phyloP scores from a whole-genome alignment of 1,284 basidiomycete genomes.

The Boletus smithii region DNA sequence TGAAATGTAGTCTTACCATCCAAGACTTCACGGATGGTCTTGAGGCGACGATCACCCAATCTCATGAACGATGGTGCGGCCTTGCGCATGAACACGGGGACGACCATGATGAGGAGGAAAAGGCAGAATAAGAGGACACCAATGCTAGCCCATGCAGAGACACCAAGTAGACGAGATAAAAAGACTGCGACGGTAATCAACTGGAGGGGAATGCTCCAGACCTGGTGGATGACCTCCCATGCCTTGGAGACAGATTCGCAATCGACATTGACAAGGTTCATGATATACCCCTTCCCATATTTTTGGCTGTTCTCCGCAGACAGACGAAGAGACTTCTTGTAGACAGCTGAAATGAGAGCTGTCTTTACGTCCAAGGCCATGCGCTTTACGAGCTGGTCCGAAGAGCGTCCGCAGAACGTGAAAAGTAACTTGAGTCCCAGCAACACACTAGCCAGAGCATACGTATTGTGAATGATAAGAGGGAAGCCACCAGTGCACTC shows the following conservation, averaged over 20 bases:
- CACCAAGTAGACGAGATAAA: slow-evolving; percentile 26
- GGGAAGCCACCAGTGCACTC: slow-evolving; percentile 28
- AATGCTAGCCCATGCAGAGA: slow-evolving; percentile 32
- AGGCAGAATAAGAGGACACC: slow-evolving; percentile 26
- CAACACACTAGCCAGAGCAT: slow-evolving; percentile 23
- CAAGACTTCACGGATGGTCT: slow-evolving; percentile 28
- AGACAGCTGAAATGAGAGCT: slow-evolving; percentile 28
- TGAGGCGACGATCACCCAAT: slow-evolving; percentile 29
- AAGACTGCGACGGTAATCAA: slow-evolving; percentile 21
- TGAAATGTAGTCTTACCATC: slow-evolving; percentile 16
- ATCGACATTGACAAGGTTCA: slow-evolving; percentile 33
- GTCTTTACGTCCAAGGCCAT: slow-evolving; percentile 32
- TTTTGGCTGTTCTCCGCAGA: slow-evolving; percentile 28
- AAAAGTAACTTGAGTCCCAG: slow-evolving; percentile 26
- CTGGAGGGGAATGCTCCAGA: slow-evolving; percentile 30
- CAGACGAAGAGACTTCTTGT: slow-evolving; percentile 31
- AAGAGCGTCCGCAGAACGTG: slow-evolving; percentile 27
- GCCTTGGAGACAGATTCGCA: slow-evolving; percentile 30
- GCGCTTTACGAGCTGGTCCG: slow-evolving; percentile 31
- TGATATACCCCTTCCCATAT: slow-evolving; percentile 27
- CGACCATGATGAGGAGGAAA: slow-evolving; percentile 30
- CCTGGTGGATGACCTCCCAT: slow-evolving; percentile 28
- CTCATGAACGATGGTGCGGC: slow-evolving; percentile 30
- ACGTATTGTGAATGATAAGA: slow-evolving; percentile 26
- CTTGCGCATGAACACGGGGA: slow-evolving; percentile 32